Conservation (phyloP, 768 basidiomycete species). For the Xerocomus spinulosus region DNA sequence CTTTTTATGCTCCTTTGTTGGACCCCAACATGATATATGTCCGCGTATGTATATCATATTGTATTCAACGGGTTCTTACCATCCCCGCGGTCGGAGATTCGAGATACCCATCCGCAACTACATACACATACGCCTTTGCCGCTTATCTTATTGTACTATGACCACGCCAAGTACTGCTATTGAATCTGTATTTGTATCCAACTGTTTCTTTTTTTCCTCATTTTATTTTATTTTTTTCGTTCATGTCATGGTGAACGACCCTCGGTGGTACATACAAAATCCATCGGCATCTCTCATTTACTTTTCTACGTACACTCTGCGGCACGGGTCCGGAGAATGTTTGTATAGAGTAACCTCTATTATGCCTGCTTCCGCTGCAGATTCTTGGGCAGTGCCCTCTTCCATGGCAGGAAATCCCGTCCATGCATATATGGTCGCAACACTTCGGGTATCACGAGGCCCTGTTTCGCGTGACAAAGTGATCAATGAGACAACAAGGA, state of each 20-base stretch:
- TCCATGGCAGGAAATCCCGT: conserved; percentile 81
- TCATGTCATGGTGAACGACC: background rate
- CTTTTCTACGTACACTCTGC: background rate
- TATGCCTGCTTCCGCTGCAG: conserved; percentile 68
- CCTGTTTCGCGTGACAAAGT: conserved; percentile 44
- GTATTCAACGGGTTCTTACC: conserved; percentile 9
- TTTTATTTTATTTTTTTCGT: background rate
- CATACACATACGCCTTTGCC: background rate
- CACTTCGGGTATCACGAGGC: conserved; percentile 83
- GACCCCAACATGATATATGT: background rate
- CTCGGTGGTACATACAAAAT: too few species aligned
- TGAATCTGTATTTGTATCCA: conserved; percentile 22
- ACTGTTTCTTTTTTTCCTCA: background rate
- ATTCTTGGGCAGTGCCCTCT: conserved; percentile 74
- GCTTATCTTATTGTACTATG: conserved; percentile 19
- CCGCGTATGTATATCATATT: conserved; percentile 8
- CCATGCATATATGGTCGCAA: conserved; percentile 96
- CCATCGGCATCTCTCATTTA: background rate
- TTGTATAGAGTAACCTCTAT: too few species aligned
- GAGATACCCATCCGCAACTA: background rate
- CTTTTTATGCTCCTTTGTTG: background rate
- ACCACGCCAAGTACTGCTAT: background rate
- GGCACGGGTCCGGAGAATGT: background rate
- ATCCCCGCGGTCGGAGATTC: conserved; percentile 1
- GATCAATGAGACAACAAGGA: background rate